These are phyloP conservation scores for Sporobolomyces pararoseus DNA, from an alignment of 768 basidiomycete genomes.

Conservation along the genomic window DNA sequence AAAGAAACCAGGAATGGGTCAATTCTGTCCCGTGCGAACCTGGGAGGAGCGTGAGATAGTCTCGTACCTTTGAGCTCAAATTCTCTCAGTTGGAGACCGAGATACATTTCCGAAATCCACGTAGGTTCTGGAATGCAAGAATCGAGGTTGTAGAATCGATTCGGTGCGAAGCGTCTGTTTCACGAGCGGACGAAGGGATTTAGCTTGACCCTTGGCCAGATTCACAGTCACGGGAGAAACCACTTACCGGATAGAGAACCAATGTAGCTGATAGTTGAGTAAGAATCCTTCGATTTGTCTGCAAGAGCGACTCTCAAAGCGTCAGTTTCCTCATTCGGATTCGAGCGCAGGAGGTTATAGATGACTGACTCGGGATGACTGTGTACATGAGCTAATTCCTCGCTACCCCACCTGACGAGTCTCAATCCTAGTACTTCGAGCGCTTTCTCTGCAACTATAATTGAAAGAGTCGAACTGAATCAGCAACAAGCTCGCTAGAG, in stretches of 20 bases:
- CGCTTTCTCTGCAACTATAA: slow-evolving; percentile 43
- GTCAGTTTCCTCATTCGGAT: neutral
- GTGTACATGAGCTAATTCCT: slow-evolving; percentile 30
- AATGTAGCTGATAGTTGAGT: slow-evolving; percentile 44
- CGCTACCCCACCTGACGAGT: slow-evolving; percentile 42
- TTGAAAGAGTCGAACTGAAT: no score
- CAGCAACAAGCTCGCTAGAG: neutral
- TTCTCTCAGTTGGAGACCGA: slow-evolving; percentile 43
- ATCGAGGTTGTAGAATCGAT: slow-evolving; percentile 44
- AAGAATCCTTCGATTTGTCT: slow-evolving; percentile 41
- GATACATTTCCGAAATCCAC: slow-evolving; percentile 41
- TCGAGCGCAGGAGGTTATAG: neutral
- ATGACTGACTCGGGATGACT: slow-evolving; percentile 38
- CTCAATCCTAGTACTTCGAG: slow-evolving; percentile 38
- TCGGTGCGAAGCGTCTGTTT: slow-evolving; percentile 21
- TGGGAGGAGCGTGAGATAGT: neutral
- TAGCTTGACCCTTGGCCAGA: neutral
- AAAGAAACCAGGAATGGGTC: neutral
- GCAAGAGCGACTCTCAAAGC: neutral
- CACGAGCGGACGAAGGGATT: neutral
- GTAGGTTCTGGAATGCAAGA: slow-evolving; percentile 39
- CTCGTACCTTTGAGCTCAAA: slow-evolving; percentile 41
- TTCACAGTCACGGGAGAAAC: neutral
- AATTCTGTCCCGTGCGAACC: neutral
- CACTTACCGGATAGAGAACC: slow-evolving; percentile 37